These are phyloP conservation scores for Brassica incana DNA, from an alignment of 345 rosid genomes.

Conservation along the genomic window DNA sequence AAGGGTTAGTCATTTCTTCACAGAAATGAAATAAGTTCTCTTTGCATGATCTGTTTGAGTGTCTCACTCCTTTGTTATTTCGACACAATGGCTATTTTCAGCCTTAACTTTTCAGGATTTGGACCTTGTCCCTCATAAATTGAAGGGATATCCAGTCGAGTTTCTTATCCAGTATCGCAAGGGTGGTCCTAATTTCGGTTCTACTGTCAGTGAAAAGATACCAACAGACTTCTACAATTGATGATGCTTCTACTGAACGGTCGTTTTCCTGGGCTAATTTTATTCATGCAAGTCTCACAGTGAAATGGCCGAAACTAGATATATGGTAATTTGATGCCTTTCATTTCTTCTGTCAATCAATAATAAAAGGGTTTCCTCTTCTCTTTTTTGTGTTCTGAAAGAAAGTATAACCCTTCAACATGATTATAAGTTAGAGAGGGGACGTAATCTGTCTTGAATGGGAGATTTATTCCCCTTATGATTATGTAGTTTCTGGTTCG, in stretches of 20 bases:
- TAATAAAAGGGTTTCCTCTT: conserved; percentile 31
- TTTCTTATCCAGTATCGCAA: conserved; percentile 82
- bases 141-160: conserved; percentile 92
- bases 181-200: conserved; percentile 95
- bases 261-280: conserved; percentile 33
- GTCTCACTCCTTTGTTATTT: conserved; percentile 29
- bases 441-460: conserved; percentile 24
- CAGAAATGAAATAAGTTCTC: conserved; percentile 5
- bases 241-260: conserved; percentile 37
- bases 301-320: conserved; percentile 30
- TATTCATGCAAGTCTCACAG: conserved; percentile 29
- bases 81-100: conserved; percentile 48
- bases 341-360: conserved; percentile 39
- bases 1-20: conserved; percentile 58
- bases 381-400: conserved; percentile 26
- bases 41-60: conserved; percentile 16
- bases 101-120: conserved; percentile 84
- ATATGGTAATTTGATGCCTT: conserved; percentile 39
- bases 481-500: conserved; percentile 33
- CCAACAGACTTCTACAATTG: conserved; percentile 69
- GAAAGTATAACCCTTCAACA: conserved; percentile 8
- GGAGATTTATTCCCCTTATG: conserved; percentile 21
- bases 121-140: conserved; percentile 77
- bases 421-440: conserved; percentile 27
- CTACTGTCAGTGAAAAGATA: conserved; percentile 86